Conservation (phyloP, 495 filamentous ascomycete species). For the Venustampulla echinocandica region DNA sequence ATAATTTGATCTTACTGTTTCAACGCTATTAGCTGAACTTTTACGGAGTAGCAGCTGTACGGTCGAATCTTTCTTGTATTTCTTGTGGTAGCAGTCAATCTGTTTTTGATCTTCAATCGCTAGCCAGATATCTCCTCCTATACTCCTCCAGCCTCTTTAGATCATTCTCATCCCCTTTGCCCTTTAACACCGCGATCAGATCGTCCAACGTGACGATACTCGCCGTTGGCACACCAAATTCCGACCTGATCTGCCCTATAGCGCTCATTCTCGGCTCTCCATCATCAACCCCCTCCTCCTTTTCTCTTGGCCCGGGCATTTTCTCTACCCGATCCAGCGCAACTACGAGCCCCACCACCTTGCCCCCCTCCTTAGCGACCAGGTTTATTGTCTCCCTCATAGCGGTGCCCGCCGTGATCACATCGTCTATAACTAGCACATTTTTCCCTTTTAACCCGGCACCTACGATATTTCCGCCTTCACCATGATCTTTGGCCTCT, state of each 20-base stretch:
- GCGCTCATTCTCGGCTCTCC: slow-evolving; percentile 35
- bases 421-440: slow-evolving; percentile 61
- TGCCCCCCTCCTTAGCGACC: slow-evolving; percentile 52
- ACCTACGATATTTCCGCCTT: slow-evolving; percentile 54
- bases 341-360: slow-evolving; percentile 51
- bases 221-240: slow-evolving; percentile 39
- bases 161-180: slow-evolving; percentile 40
- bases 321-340: slow-evolving; percentile 58
- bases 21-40: too few species aligned
- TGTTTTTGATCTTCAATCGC: too few species aligned
- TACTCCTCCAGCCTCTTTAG: slow-evolving; percentile 53
- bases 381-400: slow-evolving; percentile 57
- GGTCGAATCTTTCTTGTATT: too few species aligned
- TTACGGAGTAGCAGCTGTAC: too few species aligned
- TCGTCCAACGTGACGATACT: slow-evolving; percentile 50
- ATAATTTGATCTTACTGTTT: too few species aligned
- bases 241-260: slow-evolving; percentile 50
- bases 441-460: slow-evolving; percentile 51
- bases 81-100: too few species aligned
- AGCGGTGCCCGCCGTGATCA: slow-evolving; percentile 63
- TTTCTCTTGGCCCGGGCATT: slow-evolving; percentile 34
- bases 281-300: slow-evolving; percentile 21
- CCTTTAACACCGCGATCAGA: slow-evolving; percentile 42
- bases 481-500: slow-evolving; percentile 60
- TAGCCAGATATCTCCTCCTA: slow-evolving; percentile 33